These are phyloP conservation scores for Centaurea solstitialis DNA, from an alignment of 129 eudicot species.

Conservation along the genomic window DNA sequence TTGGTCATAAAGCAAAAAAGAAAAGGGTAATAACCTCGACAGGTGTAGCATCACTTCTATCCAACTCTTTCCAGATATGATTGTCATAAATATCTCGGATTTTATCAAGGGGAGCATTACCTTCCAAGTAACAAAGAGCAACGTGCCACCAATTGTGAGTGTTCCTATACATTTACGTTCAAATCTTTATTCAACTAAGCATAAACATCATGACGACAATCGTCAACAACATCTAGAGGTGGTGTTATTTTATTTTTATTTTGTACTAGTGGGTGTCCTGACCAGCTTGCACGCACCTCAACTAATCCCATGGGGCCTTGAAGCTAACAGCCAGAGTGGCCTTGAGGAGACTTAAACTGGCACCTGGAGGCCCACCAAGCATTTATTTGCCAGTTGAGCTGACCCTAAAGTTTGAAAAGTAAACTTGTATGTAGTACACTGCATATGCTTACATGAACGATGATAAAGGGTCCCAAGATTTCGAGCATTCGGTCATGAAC, in stretches of 20 bases:
- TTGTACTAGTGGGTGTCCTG: background rate
- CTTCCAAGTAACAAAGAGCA: slow-evolving; percentile 94
- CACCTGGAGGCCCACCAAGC: too few relatives aligned
- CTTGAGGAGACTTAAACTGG: too few relatives aligned
- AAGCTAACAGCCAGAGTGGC: background rate
- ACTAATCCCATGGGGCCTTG: background rate
- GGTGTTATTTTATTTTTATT: background rate
- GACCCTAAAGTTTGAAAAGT: background rate
- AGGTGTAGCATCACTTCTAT: slow-evolving; percentile 61
- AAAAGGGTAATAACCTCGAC: slow-evolving; percentile 55
- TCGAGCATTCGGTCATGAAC: slow-evolving; percentile 78
- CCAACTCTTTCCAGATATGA: slow-evolving; percentile 81
- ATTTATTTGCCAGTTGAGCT: too few relatives aligned
- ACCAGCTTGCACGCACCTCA: background rate
- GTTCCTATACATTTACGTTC: slow-evolving; percentile 47
- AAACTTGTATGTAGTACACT: background rate
- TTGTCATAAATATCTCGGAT: slow-evolving; percentile 67
- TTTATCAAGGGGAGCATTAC: slow-evolving; percentile 59
- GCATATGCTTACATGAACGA: slow-evolving; percentile 71
- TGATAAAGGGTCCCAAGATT: slow-evolving; percentile 69
- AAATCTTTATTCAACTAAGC: background rate
- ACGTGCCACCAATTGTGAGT: slow-evolving; percentile 99
- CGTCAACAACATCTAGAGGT: background rate
- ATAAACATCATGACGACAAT: background rate
- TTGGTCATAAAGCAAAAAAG: background rate